These are phyloP conservation scores for Diplotaxis tenuifolia DNA, from an alignment of 345 rosid species.

Conservation along the genomic window DNA sequence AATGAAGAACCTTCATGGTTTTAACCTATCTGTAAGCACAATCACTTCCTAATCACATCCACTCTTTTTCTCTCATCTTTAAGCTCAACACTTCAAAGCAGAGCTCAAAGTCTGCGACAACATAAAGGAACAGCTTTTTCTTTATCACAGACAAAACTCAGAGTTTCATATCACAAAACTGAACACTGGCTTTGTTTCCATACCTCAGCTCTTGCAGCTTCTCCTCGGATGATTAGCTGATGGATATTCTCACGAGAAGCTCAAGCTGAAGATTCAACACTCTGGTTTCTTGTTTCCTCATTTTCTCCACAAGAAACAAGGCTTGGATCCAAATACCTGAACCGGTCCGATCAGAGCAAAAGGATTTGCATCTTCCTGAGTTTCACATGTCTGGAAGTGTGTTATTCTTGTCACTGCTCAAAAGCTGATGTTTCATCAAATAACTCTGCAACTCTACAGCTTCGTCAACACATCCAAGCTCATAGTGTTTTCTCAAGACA, in stretches of 20 bases:
- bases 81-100: slow-evolving; percentile 18
- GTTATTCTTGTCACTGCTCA: slow-evolving; percentile 28
- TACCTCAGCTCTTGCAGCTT: slow-evolving; percentile 26
- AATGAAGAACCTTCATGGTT: slow-evolving; percentile 19
- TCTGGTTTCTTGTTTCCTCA: slow-evolving; percentile 19
- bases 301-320: slow-evolving; percentile 22
- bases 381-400: slow-evolving; percentile 35
- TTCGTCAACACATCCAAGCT: slow-evolving; percentile 49
- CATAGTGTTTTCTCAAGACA: slow-evolving; percentile 58
- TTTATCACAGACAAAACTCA: slow-evolving; percentile 5
- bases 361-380: slow-evolving; percentile 26
- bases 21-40: not conserved
- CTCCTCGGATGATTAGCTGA: slow-evolving; percentile 9
- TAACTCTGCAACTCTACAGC: slow-evolving; percentile 53
- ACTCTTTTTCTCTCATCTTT: slow-evolving; percentile 4
- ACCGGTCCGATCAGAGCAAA: not conserved
- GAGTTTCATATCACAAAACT: not conserved
- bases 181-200: slow-evolving; percentile 3
- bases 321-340: slow-evolving; percentile 13
- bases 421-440: slow-evolving; percentile 44
- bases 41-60: not conserved
- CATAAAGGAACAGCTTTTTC: not conserved
- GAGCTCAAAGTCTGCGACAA: slow-evolving; percentile 29
- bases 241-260: slow-evolving; percentile 15
- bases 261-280: not conserved